A percentile compares a stretch with the other conserved stretches of the same genome.
Evolutionary conservation across 2,329 filamentous ascomycete genomes (phyloP).

Genomic region (Fonsecaea pedrosoi): DNA sequence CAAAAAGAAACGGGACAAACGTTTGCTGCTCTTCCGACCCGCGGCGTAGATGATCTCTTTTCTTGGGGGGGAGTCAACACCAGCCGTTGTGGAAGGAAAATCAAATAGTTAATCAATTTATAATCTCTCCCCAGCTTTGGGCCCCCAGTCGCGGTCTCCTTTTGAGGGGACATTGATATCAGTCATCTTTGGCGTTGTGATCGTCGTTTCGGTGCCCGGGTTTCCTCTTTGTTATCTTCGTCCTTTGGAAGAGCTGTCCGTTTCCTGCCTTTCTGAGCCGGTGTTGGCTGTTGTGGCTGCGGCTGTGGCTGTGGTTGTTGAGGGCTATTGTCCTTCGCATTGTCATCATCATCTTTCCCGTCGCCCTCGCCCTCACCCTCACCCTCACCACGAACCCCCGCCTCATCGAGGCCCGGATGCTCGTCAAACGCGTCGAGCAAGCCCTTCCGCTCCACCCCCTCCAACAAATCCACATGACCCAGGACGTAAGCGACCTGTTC

Average conservation of each 20-base stretch:
- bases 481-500: constrained; percentile 40
- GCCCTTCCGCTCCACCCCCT: constrained; percentile 18
- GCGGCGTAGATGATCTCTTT: not conserved
- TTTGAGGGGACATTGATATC: no score
- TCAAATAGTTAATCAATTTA: constrained; percentile 3
- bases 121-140: not conserved
- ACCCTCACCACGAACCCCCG: not conserved
- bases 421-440: constrained; percentile 21
- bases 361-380: not conserved
- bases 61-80: no score
- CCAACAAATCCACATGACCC: constrained; percentile 34
- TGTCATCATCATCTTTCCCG: constrained; percentile 3
- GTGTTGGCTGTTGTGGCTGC: not conserved
- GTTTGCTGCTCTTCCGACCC: not conserved
- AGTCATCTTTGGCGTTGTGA: constrained; percentile 23
- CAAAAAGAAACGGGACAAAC: not conserved
- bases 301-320: not conserved
- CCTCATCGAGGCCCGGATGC: not conserved
- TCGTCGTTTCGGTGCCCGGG: constrained; percentile 23
- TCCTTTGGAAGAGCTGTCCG: not conserved
- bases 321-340: not conserved
- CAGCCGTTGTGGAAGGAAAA: not conserved
- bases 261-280: constrained; percentile 7
- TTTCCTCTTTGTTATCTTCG: constrained; percentile 7
- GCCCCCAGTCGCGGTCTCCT: no score